Evolutionary conservation across 176 grass and related monocot genomes (phyloP), one percentile per base, ranked within the genome.

Genomic region (Rhynchospora breviuscula): DNA sequence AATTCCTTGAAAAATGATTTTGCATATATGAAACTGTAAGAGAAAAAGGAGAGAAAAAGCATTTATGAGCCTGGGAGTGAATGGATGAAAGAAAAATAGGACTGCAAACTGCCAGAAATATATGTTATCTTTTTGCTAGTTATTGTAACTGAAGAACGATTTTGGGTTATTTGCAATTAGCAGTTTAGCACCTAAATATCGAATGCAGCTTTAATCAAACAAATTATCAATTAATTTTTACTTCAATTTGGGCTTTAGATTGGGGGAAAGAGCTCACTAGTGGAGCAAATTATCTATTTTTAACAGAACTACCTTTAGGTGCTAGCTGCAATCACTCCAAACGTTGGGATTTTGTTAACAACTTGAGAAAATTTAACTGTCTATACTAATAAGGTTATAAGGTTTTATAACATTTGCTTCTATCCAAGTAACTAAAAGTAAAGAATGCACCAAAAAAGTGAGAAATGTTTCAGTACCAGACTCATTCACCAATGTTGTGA

Each of bases 1-100:
- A 49, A 77, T 62, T 59, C 67, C 77, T 79, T 49, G 81, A 56
- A 59, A 52, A 59, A 54, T 63, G 79, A 31, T 91, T 87, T 90
- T 31, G 82, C 82, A 87, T 94, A 82, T 10, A 86, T 86, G 85
- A 76, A 79, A 83, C 90, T 94, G 68, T n/a, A 69, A 71, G 67
- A 73, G 35, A 60, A 31, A 40, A 88, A 2, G 13, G 74, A 47
- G 21, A 86, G 0, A 44, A 81, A 29, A 52, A 87, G 26, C 71
- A 89, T 69, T 46, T 63, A 51, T 57, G 71, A 86, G 88, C 72
- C 21, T 62, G 33, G 2, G 59, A 57, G 57, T 57, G 9, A 1
- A 71, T 78, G 19, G 44, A 10, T 44, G 61, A 46, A 63, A 51
- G 19, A 81, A 64, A 64, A 81, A 77, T 29, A 54, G 72, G 15